Evolutionary conservation across 176 grass and related monocot species (phyloP), one percentile per base, ranked within the genome.

Genomic region (Themeda triandra): DNA sequence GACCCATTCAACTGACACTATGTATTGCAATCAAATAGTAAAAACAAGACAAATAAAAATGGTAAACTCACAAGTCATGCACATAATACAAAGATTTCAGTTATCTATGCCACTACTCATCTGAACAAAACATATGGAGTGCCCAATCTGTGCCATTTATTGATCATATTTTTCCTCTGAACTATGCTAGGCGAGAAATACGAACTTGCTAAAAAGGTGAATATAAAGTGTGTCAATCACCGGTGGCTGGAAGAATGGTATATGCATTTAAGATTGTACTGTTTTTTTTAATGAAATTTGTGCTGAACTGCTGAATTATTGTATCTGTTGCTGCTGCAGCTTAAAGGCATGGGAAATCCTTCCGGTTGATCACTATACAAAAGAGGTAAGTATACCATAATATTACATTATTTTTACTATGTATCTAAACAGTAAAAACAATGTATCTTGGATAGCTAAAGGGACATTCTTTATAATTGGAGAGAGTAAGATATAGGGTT

Each of bases 231-330:
- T 68, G 83, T 95, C 56, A 95, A 95, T 89, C 88, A 95, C 73
- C 39, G 62, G 44, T 95, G 93, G 93, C 74, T 92, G 69, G 93
- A 92, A 80, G 90, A 87, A 15, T 95, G 93, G 93, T 95, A 90
- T 45, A 33, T 77, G 17, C 70, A 69, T 69, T 71, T 59, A 46
- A 27, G 10, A 62, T 62, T 15, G 5, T 28, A 58, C n/a, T 12
- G 12, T 28, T 41, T 41, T 5, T 30, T 13, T n/a, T 10, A 59
- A 14, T 60, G 3, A 46, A 15, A 68, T 15, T 33, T 90, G 30
- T 44, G 25, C 44, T 71, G 62, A 88, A 66, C 23, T 44, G 33
- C 44, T 71, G 62, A 88, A 66, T 28, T 69, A 65, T 58, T n/a
- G 2, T 33, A 68, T 36, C 31, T 88, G 51, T 66, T 31, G 12